phyloP scores from a whole-genome alignment of 2,329 filamentous ascomycete species.

The Trichoderma pleuroti region DNA sequence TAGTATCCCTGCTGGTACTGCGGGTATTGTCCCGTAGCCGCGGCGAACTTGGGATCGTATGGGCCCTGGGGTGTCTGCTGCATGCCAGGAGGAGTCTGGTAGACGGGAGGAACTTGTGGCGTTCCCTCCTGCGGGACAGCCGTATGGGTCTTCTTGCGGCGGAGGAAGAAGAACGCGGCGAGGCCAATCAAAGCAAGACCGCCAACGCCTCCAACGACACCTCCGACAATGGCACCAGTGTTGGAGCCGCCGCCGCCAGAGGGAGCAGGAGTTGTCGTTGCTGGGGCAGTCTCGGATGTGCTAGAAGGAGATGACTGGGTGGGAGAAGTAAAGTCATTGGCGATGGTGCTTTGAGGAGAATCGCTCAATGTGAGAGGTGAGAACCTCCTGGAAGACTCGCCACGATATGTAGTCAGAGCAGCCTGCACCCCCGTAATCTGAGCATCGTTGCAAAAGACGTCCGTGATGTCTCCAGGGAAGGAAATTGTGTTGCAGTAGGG shows the following conservation, averaged over 20 bases:
- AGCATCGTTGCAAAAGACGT: constrained; percentile 43
- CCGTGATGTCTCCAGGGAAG: constrained; percentile 40
- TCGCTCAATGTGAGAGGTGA: constrained; percentile 17
- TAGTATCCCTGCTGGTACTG: constrained; percentile 21
- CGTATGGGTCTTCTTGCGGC: constrained; percentile 27
- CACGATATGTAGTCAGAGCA: constrained; percentile 41
- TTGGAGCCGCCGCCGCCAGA: not conserved
- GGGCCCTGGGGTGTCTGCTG: constrained; percentile 22
- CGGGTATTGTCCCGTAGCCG: constrained; percentile 12
- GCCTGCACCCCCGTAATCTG: constrained; percentile 33
- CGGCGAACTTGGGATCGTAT: constrained; percentile 30
- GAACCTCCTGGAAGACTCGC: constrained; percentile 34
- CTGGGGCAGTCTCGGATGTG: not conserved
- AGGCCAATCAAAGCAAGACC: constrained; percentile 31
- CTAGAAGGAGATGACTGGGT: not conserved
- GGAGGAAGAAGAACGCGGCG: constrained; percentile 33
- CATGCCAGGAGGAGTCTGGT: constrained; percentile 21
- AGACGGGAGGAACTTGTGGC: constrained; percentile 20
- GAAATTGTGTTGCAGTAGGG: constrained; percentile 47
- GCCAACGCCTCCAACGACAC: constrained; percentile 37
- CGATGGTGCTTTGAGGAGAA: not conserved
- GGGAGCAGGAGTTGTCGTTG: not conserved
- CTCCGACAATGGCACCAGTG: constrained; percentile 38
- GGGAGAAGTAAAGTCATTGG: constrained; percentile 3
- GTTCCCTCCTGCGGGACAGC: constrained; percentile 13